Base-by-base conservation (phyloP, 2,329 filamentous ascomycete genomes). In the Colletotrichum gloeosporioides region DNA sequence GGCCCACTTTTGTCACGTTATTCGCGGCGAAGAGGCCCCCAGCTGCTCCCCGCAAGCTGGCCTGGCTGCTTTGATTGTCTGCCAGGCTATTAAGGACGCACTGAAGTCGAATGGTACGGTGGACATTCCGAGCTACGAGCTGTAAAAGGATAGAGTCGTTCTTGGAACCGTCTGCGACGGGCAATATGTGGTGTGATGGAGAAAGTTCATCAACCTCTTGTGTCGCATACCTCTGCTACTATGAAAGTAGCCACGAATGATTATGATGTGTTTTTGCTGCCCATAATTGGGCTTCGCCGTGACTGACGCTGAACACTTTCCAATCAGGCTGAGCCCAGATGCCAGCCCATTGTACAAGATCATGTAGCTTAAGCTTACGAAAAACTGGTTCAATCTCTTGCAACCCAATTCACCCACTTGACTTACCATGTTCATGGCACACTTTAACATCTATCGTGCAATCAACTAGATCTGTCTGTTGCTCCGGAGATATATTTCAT, bases 41-140 rank as follows among this genome's bases (percentile, higher is more conserved):
- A 87, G 82, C 34, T 92, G 90, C 79, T 86, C 86, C 9, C 87
- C 85, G 0, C 82, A 85, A 36, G 89, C 89, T 75, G 90, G 88
- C 0, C 81, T 91, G 63, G 84, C 86, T 36, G 90, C 90, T 2
- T 81, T 92, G 78, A 78, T 87, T 31, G 89, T 91, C 64, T 90
- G 89, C 78, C 86, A 90, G 53, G 89, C 89, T 16, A 85, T 91
- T 44, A 87, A 85, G 77, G 83, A 81, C 73, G 86, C 88, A 0
- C 83, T 91, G 73, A 81, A 81, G 32, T 71, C 82, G 12, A 80
- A 82, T 29, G 78, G 61, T 16, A 81, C 81, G 0, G 78, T 83
- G 0, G 77, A 81, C 0, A 79, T 82, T 65, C 77, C 69, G 10
- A 32, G 31, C 7, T 75, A 77, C 36, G 44, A 62, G 16, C 53